These are phyloP conservation scores for Alternaria metachromatica DNA, from an alignment of 2,329 filamentous ascomycete genomes.

Conservation along the genomic window DNA sequence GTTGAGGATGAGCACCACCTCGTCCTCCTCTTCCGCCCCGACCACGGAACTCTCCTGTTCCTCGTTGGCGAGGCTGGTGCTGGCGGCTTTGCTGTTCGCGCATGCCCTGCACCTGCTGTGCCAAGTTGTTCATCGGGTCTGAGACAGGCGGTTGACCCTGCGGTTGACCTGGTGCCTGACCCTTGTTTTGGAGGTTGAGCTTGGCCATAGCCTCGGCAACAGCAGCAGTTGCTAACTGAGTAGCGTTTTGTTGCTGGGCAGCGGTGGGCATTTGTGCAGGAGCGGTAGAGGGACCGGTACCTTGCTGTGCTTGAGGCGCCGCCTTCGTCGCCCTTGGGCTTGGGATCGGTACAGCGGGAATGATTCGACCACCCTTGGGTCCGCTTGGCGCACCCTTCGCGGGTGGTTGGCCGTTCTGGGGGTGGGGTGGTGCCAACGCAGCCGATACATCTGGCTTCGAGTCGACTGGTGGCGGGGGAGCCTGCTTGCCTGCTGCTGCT, in stretches of 20 bases:
- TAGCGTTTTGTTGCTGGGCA: conserved; percentile 65
- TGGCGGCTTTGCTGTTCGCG: conserved; percentile 65
- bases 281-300: conserved; percentile 21
- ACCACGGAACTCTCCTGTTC: conserved; percentile 49
- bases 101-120: conserved; percentile 80
- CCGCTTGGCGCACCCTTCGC: conserved; percentile 50
- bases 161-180: conserved; percentile 22
- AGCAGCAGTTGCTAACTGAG: conserved; percentile 75
- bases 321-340: conserved; percentile 49
- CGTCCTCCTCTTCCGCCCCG: conserved; percentile 57
- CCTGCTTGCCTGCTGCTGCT: conserved; percentile 55
- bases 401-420: conserved; percentile 41
- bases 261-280: conserved; percentile 36
- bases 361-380: conserved; percentile 60
- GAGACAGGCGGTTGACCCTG: conserved; percentile 34
- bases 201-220: conserved; percentile 84
- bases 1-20: conserved; percentile 45
- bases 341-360: conserved; percentile 70
- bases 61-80: conserved; percentile 56
- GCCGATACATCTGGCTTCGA: conserved; percentile 70
- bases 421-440: conserved; percentile 60
- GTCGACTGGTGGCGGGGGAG: conserved; percentile 70
- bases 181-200: conserved; percentile 54
- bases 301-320: conserved; percentile 47
- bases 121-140: conserved; percentile 70